Percentiles rank a stretch among this genome's conserved stretches.
phyloP scores from a whole-genome alignment of 2,329 filamentous ascomycete species.

The Pseudogymnoascus sp. region DNA sequence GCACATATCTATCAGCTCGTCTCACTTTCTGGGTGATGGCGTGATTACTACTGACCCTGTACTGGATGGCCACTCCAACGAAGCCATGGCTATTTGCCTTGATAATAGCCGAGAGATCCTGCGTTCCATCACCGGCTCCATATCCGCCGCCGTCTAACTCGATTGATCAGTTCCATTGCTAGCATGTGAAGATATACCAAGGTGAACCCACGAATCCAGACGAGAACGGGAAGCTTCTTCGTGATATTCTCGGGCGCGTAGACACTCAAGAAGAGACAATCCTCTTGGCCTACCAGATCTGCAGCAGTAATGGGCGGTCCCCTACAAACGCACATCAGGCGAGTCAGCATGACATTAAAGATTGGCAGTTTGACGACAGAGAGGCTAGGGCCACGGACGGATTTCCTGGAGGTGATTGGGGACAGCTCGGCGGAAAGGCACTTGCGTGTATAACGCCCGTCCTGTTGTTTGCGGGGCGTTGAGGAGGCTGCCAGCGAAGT shows the following conservation, averaged over 20 bases:
- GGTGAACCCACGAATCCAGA: constrained; percentile 31
- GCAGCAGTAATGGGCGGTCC: constrained; percentile 13
- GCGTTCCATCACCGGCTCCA: constrained; percentile 23
- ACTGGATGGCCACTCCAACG: constrained; percentile 42
- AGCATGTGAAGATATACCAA: neutral
- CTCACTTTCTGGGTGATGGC: too few relatives aligned
- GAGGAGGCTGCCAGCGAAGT: constrained; percentile 30
- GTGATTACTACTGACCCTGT: constrained; percentile 33
- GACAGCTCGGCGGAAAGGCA: too few relatives aligned
- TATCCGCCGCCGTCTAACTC: constrained; percentile 31
- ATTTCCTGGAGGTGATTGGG: too few relatives aligned
- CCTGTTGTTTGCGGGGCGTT: constrained; percentile 22
- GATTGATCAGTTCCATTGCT: too few relatives aligned
- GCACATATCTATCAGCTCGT: constrained; percentile 39
- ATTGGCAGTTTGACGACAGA: constrained; percentile 20
- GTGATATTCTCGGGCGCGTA: constrained; percentile 30
- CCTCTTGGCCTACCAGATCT: constrained; percentile 23
- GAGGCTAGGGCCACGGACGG: constrained; percentile 28
- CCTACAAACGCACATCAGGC: neutral
- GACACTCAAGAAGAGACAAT: constrained; percentile 33
- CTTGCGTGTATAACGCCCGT: too few relatives aligned
- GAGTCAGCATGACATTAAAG: neutral
- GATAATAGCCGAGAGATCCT: constrained; percentile 35
- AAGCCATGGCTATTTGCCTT: constrained; percentile 42
- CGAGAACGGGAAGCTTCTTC: constrained; percentile 32